Percentiles rank a stretch among this genome's conserved stretches.
Evolutionary conservation across 2,329 filamentous ascomycete genomes (phyloP).

Genomic region (Aotearoamyces nothofagi): DNA sequence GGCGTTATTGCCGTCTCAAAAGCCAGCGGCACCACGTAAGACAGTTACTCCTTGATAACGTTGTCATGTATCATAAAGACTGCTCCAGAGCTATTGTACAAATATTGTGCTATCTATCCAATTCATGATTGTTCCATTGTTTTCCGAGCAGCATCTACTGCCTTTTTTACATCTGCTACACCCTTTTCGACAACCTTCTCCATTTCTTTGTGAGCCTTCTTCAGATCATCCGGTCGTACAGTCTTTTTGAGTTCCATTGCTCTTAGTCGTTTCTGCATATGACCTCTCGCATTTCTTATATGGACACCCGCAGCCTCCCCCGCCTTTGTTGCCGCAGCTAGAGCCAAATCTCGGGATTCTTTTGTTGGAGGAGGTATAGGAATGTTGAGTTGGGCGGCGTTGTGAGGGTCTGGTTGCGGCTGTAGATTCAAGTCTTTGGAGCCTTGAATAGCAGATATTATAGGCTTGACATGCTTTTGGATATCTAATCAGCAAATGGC

Average conservation of each 20-base stretch:
- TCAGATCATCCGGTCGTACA: slow-evolving; percentile 22
- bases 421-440: slow-evolving; percentile 32
- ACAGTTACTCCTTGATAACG: no score
- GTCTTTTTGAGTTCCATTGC: slow-evolving; percentile 19
- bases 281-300: slow-evolving; percentile 18
- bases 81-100: no score
- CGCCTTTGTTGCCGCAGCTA: slow-evolving; percentile 16
- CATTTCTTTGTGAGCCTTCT: slow-evolving; percentile 23
- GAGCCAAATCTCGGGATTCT: slow-evolving; percentile 28
- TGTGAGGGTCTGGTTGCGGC: slow-evolving; percentile 28
- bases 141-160: slow-evolving; percentile 22
- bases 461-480: slow-evolving; percentile 34
- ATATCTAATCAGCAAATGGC: slow-evolving; percentile 3
- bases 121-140: slow-evolving; percentile 17
- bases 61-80: no score
- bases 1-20: slow-evolving; percentile 11
- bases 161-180: slow-evolving; percentile 18
- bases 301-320: slow-evolving; percentile 17
- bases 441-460: slow-evolving; percentile 34
- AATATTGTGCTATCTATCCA: no score
- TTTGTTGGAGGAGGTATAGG: slow-evolving; percentile 41
- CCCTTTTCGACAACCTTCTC: slow-evolving; percentile 22
- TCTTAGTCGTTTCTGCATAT: slow-evolving; percentile 21
- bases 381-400: slow-evolving; percentile 34
- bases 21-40: background rate